Percentiles rank a stretch among this genome's conserved stretches.
phyloP scores from a whole-genome alignment of 2,329 filamentous ascomycete genomes.

The Rhinocladiella mackenziei region DNA sequence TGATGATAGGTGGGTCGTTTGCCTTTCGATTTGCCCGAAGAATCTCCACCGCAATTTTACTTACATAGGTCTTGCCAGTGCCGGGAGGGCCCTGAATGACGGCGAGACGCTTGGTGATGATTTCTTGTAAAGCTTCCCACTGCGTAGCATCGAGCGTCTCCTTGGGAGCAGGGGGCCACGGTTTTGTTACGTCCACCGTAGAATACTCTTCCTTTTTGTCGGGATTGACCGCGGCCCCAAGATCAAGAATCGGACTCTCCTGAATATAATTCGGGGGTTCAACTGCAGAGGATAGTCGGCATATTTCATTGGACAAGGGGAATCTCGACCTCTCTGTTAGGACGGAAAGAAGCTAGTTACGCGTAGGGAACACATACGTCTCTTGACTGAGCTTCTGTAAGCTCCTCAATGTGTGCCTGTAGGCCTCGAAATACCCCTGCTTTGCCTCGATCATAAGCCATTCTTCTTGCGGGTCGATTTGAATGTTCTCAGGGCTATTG shows the following conservation, averaged over 20 bases:
- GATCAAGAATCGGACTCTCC: slow-evolving; percentile 47
- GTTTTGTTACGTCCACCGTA: slow-evolving; percentile 52
- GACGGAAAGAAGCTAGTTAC: slow-evolving; percentile 3
- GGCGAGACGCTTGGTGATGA: slow-evolving; percentile 67
- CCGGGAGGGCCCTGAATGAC: slow-evolving; percentile 81
- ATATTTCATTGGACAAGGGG: slow-evolving; percentile 44
- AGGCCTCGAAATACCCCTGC: slow-evolving; percentile 70
- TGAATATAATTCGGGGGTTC: slow-evolving; percentile 52
- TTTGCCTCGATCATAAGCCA: slow-evolving; percentile 77
- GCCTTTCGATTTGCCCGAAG: slow-evolving; percentile 57
- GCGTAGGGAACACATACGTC: slow-evolving; percentile 33
- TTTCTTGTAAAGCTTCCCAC: slow-evolving; percentile 61
- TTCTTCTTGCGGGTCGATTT: slow-evolving; percentile 65
- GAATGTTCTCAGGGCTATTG: slow-evolving; percentile 54
- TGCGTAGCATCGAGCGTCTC: slow-evolving; percentile 67
- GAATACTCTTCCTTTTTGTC: slow-evolving; percentile 37
- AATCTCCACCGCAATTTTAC: slow-evolving; percentile 65
- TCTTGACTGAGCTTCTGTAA: slow-evolving; percentile 63
- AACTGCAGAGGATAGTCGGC: slow-evolving; percentile 39
- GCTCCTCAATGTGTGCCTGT: slow-evolving; percentile 66
- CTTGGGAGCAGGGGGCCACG: slow-evolving; percentile 49
- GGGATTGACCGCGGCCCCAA: slow-evolving; percentile 41
- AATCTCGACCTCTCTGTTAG: slow-evolving; percentile 36
- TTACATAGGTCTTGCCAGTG: slow-evolving; percentile 78
- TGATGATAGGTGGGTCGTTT: slow-evolving; percentile 64